A percentile compares a stretch with the other conserved stretches of the same genome.
phyloP scores from a whole-genome alignment of 139 green algal species.

The Coelastrella sp. region DNA sequence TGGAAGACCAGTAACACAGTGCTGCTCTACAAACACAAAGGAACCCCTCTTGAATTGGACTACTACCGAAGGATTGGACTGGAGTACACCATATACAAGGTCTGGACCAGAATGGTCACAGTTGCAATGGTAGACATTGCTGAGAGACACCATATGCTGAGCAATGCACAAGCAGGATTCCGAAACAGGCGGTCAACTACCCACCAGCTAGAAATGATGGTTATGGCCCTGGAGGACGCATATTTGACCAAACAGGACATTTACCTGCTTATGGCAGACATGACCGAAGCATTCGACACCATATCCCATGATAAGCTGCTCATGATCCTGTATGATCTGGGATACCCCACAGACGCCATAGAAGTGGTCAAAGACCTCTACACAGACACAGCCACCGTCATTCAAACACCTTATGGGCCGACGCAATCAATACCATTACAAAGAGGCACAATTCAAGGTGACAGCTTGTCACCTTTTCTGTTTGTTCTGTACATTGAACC shows the following conservation, averaged over 20 bases:
- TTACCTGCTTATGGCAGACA: slow-evolving; percentile 51
- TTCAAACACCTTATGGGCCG: slow-evolving; percentile 22
- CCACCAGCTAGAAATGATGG: slow-evolving; percentile 35
- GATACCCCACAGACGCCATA: slow-evolving; percentile 51
- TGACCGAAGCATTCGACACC: slow-evolving; percentile 58
- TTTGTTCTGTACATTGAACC: slow-evolving; percentile 48
- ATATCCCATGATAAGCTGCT: slow-evolving; percentile 60
- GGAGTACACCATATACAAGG: slow-evolving; percentile 54
- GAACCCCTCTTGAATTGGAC: slow-evolving; percentile 27
- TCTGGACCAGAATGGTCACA: slow-evolving; percentile 56
- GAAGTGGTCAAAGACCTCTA: slow-evolving; percentile 59
- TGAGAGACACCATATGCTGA: slow-evolving; percentile 35
- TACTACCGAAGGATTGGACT: slow-evolving; percentile 52
- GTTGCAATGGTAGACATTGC: slow-evolving; percentile 23
- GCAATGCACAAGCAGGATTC: slow-evolving; percentile 57
- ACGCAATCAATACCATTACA: slow-evolving; percentile 44
- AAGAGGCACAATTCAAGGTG: slow-evolving; percentile 58
- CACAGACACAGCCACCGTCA: slow-evolving; percentile 27
- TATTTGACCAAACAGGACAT: slow-evolving; percentile 35
- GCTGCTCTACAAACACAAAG: slow-evolving; percentile 52
- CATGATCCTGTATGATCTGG: slow-evolving; percentile 55
- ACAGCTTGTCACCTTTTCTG: slow-evolving; percentile 55
- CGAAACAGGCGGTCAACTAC: slow-evolving; percentile 20
- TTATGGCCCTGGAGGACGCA: slow-evolving; percentile 51
- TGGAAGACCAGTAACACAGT: slow-evolving; percentile 56